Percentiles rank a stretch among this genome's conserved stretches.
phyloP scores from a whole-genome alignment of 2,329 filamentous ascomycete genomes.

The Chrysoporthe deuterocubensis region DNA sequence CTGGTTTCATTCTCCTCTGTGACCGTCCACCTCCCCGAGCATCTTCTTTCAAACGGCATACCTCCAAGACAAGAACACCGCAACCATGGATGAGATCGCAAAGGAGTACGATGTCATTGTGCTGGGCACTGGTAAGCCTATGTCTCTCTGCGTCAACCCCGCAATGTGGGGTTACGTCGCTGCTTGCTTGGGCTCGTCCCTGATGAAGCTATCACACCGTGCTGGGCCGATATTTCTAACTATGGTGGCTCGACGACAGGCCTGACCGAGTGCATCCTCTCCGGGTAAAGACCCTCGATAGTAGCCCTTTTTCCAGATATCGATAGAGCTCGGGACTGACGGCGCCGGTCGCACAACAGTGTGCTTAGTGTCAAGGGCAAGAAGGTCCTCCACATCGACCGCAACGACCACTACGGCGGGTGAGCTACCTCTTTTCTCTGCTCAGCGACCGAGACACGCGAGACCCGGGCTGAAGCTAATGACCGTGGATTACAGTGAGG shows the following conservation, averaged over 20 bases:
- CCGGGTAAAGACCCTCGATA: conserved; percentile 66
- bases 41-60: conserved; percentile 31
- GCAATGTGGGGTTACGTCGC: conserved; percentile 32
- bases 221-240: conserved; percentile 28
- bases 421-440: conserved; percentile 51
- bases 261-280: conserved; percentile 98
- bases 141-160: conserved; percentile 42
- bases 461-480: conserved; percentile 4
- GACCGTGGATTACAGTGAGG: conserved; percentile 64
- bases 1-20: conserved; percentile 22
- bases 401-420: conserved; percentile 98
- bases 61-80: conserved; percentile 19
- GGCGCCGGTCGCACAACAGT: conserved; percentile 48
- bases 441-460: conserved; percentile 26
- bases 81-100: conserved; percentile 93
- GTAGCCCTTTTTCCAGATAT: too few species aligned
- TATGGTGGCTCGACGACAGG: conserved; percentile 56
- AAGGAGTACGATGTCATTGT: conserved; percentile 99
- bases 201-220: conserved; percentile 16
- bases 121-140: conserved; percentile 81
- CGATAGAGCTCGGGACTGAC: conserved; percentile 3
- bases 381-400: conserved; percentile 98
- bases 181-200: conserved; percentile 26
- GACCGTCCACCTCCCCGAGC: conserved; percentile 18
- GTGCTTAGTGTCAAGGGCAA: conserved; percentile 98